Evolutionary conservation across 2,329 filamentous ascomycete genomes (phyloP).

Genomic region (Colletotrichum paranaense): DNA sequence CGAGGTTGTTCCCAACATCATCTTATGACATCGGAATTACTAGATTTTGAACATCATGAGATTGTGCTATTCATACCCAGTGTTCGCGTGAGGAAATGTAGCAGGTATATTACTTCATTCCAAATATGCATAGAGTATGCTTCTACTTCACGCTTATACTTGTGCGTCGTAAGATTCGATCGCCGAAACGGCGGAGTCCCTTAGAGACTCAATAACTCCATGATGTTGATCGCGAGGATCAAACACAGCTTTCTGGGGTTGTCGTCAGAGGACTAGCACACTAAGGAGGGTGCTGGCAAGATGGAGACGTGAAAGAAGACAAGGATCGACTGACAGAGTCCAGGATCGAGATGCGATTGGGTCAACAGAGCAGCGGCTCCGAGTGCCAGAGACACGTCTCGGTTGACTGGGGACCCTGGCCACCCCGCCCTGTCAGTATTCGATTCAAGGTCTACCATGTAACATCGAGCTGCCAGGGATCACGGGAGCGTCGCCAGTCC

Average conservation of each 20-base stretch:
- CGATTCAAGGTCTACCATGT: not conserved
- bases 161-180: not conserved
- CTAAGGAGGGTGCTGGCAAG: not conserved
- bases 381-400: not conserved
- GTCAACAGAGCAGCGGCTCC: not conserved
- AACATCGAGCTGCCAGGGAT: not conserved
- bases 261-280: no score
- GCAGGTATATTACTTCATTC: not conserved
- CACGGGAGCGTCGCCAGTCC: not conserved
- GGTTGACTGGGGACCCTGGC: not conserved
- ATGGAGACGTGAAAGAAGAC: not conserved
- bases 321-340: not conserved
- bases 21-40: not conserved
- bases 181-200: not conserved
- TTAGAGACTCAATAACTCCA: not conserved
- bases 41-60: not conserved
- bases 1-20: no score
- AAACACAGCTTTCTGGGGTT: not conserved
- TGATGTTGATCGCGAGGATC: not conserved
- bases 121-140: not conserved
- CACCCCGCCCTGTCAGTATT: slow-evolving; percentile 2
- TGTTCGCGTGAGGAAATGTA: not conserved
- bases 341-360: slow-evolving; percentile 26
- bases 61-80: not conserved
- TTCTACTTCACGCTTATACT: not conserved